A percentile compares a stretch with the other conserved stretches of the same genome.
Conservation (phyloP, 352 stramenopile species). For the Vaucheria bursata region DNA sequence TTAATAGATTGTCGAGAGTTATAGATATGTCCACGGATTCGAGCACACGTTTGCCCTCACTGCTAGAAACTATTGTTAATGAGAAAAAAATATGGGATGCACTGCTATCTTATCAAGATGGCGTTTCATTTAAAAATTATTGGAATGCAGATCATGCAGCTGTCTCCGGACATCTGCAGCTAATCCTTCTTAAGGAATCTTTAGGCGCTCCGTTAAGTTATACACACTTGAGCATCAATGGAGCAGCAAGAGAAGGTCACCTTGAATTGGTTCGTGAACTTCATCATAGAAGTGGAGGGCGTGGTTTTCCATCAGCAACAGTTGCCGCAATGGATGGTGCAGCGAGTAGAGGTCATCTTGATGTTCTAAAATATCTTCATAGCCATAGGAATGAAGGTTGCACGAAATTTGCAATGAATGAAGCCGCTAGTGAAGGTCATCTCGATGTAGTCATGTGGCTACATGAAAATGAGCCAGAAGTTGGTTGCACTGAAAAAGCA, state of each 20-base stretch:
- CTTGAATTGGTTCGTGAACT: slow-evolving; percentile 37
- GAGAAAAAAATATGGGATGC: background rate
- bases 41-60: too few species aligned
- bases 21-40: too few species aligned
- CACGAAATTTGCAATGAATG: slow-evolving; percentile 42
- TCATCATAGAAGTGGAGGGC: slow-evolving; percentile 5
- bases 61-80: background rate
- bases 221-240: slow-evolving; percentile 18
- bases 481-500: slow-evolving; percentile 26
- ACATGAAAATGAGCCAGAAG: slow-evolving; percentile 15
- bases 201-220: slow-evolving; percentile 12
- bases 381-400: slow-evolving; percentile 38
- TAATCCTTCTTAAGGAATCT: slow-evolving; percentile 19
- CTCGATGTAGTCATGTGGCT: slow-evolving; percentile 11
- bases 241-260: slow-evolving; percentile 32
- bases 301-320: background rate
- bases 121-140: slow-evolving; percentile 1
- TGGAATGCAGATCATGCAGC: slow-evolving; percentile 32
- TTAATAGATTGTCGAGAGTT: too few species aligned
- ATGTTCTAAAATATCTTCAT: slow-evolving; percentile 38
- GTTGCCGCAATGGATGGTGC: background rate
- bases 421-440: slow-evolving; percentile 35
- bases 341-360: background rate
- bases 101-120: background rate
- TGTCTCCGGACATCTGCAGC: slow-evolving; percentile 5